A percentile compares a stretch with the other conserved stretches of the same genome.
Evolutionary conservation across 2,329 filamentous ascomycete genomes (phyloP).

Genomic region (Pestalotiopsis sp.): DNA sequence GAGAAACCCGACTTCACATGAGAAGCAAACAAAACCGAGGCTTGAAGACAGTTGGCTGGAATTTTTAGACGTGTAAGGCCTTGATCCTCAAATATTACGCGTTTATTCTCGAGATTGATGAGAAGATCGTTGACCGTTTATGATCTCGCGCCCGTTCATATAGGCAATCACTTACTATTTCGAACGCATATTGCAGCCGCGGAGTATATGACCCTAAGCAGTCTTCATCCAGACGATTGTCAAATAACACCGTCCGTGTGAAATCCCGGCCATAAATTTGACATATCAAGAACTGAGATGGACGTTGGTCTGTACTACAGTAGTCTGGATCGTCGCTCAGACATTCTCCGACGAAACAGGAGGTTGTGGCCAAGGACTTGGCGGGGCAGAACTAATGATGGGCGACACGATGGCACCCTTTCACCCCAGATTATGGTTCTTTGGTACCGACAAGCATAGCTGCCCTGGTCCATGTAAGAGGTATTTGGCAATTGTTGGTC

Average conservation of each 20-base stretch:
- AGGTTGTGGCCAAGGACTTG: conserved; percentile 12
- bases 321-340: conserved; percentile 3
- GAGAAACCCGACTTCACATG: not conserved
- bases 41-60: too few relatives aligned
- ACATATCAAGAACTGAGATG: not conserved
- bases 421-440: not conserved
- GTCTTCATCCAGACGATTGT: too few relatives aligned
- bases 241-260: too few relatives aligned
- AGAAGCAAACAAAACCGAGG: not conserved
- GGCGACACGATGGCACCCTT: not conserved
- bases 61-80: too few relatives aligned
- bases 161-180: too few relatives aligned
- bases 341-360: conserved; percentile 11
- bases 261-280: too few relatives aligned
- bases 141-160: too few relatives aligned
- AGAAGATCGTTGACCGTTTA: too few relatives aligned
- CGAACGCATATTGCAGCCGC: too few relatives aligned
- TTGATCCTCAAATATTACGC: too few relatives aligned
- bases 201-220: too few relatives aligned
- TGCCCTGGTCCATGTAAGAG: not conserved
- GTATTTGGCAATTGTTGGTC: not conserved
- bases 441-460: not conserved
- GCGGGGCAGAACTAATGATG: not conserved
- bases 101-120: too few relatives aligned
- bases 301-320: not conserved